A percentile compares a stretch with the other conserved stretches of the same genome.
phyloP scores from a whole-genome alignment of 2,329 filamentous ascomycete genomes.

The Zasmidium cellare region DNA sequence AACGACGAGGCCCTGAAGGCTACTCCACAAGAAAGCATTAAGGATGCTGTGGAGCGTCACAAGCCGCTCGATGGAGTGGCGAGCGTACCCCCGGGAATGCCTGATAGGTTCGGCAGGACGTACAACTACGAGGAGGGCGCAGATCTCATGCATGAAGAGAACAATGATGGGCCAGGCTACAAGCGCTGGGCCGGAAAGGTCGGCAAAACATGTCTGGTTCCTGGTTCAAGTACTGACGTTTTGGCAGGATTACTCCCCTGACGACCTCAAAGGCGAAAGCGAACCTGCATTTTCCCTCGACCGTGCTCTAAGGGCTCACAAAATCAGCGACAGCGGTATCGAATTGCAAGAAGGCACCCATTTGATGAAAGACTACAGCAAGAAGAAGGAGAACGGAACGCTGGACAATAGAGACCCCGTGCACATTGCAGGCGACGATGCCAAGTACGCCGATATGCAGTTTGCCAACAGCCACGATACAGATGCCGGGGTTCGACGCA shows the following conservation, averaged over 20 bases:
- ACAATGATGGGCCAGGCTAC: slow-evolving; percentile 71
- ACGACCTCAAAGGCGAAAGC: slow-evolving; percentile 80
- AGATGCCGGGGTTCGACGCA: slow-evolving; percentile 29
- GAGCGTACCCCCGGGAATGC: slow-evolving; percentile 69
- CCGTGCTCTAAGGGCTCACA: slow-evolving; percentile 63
- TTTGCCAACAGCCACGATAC: slow-evolving; percentile 28
- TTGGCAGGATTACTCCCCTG: slow-evolving; percentile 63
- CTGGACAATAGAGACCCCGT: slow-evolving; percentile 33
- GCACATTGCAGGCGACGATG: slow-evolving; percentile 35
- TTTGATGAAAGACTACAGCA: slow-evolving; percentile 39
- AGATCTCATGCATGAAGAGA: slow-evolving; percentile 75
- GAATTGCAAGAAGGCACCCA: slow-evolving; percentile 45
- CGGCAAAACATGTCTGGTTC: slow-evolving; percentile 40
- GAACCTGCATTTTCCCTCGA: slow-evolving; percentile 74
- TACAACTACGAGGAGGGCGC: slow-evolving; percentile 84
- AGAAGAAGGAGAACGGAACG: slow-evolving; percentile 29
- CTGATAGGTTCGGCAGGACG: slow-evolving; percentile 66
- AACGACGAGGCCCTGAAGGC: slow-evolving; percentile 78
- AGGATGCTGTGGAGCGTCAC: slow-evolving; percentile 70
- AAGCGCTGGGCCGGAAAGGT: slow-evolving; percentile 74
- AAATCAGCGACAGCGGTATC: slow-evolving; percentile 43
- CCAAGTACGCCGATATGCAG: slow-evolving; percentile 33
- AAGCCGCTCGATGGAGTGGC: slow-evolving; percentile 81
- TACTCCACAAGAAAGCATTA: slow-evolving; percentile 75
- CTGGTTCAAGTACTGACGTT: neutral